A percentile compares a stretch with the other conserved stretches of the same genome.
These are phyloP conservation scores for Cicer cuneatum DNA, from an alignment of 306 rosid genomes.

Conservation along the genomic window DNA sequence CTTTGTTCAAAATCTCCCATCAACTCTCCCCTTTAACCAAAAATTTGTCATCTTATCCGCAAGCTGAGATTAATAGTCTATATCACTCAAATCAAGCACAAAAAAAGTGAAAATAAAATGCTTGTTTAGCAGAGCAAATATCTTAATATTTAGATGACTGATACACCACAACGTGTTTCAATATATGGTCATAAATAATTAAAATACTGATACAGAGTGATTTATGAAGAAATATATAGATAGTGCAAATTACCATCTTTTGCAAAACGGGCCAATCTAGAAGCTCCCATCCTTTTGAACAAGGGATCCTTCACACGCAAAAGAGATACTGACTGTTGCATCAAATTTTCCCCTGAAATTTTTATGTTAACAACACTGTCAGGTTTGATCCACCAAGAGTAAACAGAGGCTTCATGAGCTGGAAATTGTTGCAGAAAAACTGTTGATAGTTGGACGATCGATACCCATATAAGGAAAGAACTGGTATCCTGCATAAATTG, in stretches of 20 bases:
- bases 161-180: conserved; percentile 18
- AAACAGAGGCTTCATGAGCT: conserved; percentile 7
- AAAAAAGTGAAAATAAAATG: background rate
- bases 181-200: background rate
- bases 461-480: conserved; percentile 91
- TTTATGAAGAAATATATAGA: conserved; percentile 5
- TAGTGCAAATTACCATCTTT: conserved; percentile 63
- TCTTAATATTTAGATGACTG: conserved; percentile 1
- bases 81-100: conserved; percentile 2
- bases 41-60: background rate
- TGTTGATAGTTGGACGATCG: conserved; percentile 1
- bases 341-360: conserved; percentile 80
- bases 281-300: conserved; percentile 95
- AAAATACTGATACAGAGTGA: conserved; percentile 1
- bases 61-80: conserved; percentile 18
- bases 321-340: conserved; percentile 89
- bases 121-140: conserved; percentile 12
- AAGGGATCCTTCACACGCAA: conserved; percentile 89
- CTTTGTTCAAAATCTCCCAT: conserved; percentile 26
- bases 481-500: conserved; percentile 69
- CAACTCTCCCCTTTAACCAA: conserved; percentile 28
- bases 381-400: conserved; percentile 37
- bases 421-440: background rate
- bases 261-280: conserved; percentile 86
- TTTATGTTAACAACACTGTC: conserved; percentile 34